phyloP scores from a whole-genome alignment of 2,329 filamentous ascomycete species.

The Fusarium mexicanum region DNA sequence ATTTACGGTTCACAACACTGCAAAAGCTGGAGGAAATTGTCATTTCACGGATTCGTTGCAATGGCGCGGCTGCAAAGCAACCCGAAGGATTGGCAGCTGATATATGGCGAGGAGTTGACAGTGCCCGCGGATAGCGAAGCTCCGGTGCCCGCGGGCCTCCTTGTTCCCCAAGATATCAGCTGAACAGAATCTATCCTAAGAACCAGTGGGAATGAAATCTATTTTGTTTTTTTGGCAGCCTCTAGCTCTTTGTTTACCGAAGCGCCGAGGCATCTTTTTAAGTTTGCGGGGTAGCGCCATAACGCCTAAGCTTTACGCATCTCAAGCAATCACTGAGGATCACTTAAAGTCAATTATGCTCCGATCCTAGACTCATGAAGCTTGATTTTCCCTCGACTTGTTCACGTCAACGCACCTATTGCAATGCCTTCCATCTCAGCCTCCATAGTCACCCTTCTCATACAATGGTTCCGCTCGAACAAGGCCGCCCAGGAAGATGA shows the following conservation, averaged over 20 bases:
- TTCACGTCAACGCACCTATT: not conserved
- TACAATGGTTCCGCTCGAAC: not conserved
- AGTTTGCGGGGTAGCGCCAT: not conserved
- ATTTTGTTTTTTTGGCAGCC: accelerated
- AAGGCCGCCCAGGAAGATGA: not conserved
- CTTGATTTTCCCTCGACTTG: accelerated
- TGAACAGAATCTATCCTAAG: not conserved
- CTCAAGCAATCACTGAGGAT: too few species aligned
- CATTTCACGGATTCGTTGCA: too few species aligned
- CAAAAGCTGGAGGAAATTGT: not conserved
- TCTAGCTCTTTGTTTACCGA: not conserved
- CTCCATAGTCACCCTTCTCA: not conserved
- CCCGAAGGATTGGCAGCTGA: not conserved
- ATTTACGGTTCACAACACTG: too few species aligned
- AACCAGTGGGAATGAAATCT: accelerated
- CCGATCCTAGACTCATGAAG: too few species aligned
- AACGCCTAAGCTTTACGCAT: not conserved
- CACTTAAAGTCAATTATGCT: not conserved
- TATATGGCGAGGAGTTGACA: not conserved
- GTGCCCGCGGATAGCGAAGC: not conserved
- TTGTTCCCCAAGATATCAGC: not conserved
- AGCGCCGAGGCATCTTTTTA: not conserved
- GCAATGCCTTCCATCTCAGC: not conserved
- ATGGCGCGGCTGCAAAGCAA: too few species aligned
- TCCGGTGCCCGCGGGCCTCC: not conserved